These are phyloP conservation scores for Zopfochytrium polystomum DNA, from an alignment of 371 early-diverging fungal species.

Conservation along the genomic window DNA sequence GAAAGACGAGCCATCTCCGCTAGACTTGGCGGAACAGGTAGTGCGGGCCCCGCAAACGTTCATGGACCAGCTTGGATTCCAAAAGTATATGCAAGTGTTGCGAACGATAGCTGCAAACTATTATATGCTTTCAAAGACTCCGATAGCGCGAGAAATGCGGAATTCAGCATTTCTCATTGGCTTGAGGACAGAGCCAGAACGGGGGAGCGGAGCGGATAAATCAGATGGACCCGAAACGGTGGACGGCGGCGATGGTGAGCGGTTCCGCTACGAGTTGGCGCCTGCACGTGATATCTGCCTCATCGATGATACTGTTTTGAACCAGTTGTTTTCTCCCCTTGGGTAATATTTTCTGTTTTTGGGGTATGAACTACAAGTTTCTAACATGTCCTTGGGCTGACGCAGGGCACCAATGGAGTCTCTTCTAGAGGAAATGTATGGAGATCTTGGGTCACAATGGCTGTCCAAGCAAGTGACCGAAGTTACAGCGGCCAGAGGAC, in stretches of 20 bases:
- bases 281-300: constrained; percentile 71
- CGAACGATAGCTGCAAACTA: constrained; percentile 74
- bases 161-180: constrained; percentile 41
- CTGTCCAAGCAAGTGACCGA: constrained; percentile 58
- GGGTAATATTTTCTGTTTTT: constrained; percentile 19
- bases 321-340: constrained; percentile 73
- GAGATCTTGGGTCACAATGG: constrained; percentile 65
- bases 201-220: neutral
- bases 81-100: constrained; percentile 68
- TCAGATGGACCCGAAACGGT: constrained; percentile 16
- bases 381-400: no score
- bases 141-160: constrained; percentile 60
- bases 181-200: constrained; percentile 18
- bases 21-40: constrained; percentile 70
- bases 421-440: constrained; percentile 45
- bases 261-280: constrained; percentile 59
- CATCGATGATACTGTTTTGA: constrained; percentile 73
- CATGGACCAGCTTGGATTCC: constrained; percentile 63
- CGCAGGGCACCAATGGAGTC: constrained; percentile 42
- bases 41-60: constrained; percentile 68
- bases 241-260: constrained; percentile 35
- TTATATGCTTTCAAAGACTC: constrained; percentile 47
- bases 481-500: constrained; percentile 16
- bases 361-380: no score
- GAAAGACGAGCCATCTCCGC: constrained; percentile 75